These are phyloP conservation scores for Monocercomonoides exilis DNA, from an alignment of 78 protist species.

Conservation along the genomic window DNA sequence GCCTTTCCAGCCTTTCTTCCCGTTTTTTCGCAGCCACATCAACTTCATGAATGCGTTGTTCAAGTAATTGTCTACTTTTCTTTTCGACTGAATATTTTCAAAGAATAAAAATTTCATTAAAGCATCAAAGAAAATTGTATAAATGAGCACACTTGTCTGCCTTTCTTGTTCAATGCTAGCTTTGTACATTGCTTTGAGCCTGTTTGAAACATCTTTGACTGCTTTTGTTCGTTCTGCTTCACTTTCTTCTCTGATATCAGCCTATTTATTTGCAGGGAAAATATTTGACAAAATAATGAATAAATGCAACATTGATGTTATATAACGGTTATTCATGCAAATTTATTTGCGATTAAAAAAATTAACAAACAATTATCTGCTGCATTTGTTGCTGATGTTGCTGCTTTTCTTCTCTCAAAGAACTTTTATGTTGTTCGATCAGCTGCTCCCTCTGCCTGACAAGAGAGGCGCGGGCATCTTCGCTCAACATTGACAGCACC, in stretches of 20 bases:
- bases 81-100: too few relatives aligned
- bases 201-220: neutral
- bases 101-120: neutral
- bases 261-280: neutral
- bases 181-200: neutral
- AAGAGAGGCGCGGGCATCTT: too few relatives aligned
- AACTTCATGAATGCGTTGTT: too few relatives aligned
- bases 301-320: neutral
- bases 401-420: too few relatives aligned
- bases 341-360: neutral
- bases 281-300: neutral
- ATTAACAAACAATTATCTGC: too few relatives aligned
- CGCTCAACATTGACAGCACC: too few relatives aligned
- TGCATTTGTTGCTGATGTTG: too few relatives aligned
- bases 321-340: neutral
- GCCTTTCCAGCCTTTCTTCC: too few relatives aligned
- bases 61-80: too few relatives aligned
- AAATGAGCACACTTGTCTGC: neutral
- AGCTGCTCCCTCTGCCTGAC: too few relatives aligned
- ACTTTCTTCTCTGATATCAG: neutral
- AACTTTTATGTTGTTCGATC: too few relatives aligned
- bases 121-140: neutral
- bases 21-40: too few relatives aligned
- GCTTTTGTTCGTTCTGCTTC: neutral
- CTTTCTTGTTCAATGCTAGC: neutral